phyloP scores from a whole-genome alignment of 495 filamentous ascomycete genomes.

The Tuber umbilicatum region DNA sequence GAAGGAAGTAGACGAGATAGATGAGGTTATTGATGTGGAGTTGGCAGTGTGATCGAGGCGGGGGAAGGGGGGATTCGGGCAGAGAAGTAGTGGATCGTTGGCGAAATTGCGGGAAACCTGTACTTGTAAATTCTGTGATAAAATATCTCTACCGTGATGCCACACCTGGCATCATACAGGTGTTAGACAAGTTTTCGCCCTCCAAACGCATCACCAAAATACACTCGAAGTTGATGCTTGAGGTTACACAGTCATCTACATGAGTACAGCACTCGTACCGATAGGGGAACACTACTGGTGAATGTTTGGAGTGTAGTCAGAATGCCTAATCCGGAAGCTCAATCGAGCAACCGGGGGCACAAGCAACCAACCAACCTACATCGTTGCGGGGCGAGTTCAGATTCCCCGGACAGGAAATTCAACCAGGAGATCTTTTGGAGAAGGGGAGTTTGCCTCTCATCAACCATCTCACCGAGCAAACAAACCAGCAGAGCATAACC shows the following conservation, averaged over 20 bases:
- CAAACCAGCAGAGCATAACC: background rate
- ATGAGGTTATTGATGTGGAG: constrained; percentile 52
- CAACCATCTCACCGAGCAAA: background rate
- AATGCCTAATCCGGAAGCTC: background rate
- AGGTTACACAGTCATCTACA: too few species aligned
- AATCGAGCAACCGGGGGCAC: background rate
- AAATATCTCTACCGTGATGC: background rate
- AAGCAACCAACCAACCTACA: background rate
- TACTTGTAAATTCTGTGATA: background rate
- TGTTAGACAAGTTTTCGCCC: background rate
- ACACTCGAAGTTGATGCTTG: background rate
- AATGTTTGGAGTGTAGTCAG: background rate
- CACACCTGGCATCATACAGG: background rate
- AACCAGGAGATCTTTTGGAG: constrained; percentile 3
- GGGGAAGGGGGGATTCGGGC: background rate
- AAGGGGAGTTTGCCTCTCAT: background rate
- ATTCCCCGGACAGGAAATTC: background rate
- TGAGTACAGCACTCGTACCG: too few species aligned
- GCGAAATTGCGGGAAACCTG: background rate
- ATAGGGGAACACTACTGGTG: background rate
- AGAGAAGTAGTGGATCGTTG: background rate
- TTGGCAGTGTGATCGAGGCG: background rate
- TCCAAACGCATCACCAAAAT: background rate
- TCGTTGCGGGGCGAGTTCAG: background rate
- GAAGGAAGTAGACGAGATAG: constrained; percentile 44